Conservation (phyloP, 129 eudicot genomes). For the Gnaphalium uliginosum region DNA sequence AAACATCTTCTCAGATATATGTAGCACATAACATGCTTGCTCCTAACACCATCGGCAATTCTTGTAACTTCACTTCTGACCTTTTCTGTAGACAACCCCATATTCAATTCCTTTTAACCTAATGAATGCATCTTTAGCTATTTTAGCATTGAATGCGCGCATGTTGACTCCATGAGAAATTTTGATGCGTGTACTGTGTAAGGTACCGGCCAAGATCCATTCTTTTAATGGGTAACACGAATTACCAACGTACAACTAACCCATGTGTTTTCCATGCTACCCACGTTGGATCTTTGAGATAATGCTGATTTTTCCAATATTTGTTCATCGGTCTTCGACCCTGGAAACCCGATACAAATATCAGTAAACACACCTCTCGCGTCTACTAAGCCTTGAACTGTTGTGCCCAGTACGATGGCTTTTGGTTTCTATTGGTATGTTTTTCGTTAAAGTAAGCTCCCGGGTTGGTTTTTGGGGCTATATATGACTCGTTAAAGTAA, state of each 20-base stretch:
- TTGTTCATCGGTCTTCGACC: conserved; percentile 65
- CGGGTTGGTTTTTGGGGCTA: conserved; percentile 64
- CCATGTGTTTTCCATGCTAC: conserved; percentile 47
- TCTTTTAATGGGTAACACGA: conserved; percentile 56
- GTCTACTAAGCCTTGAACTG: conserved; percentile 80
- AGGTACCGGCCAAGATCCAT: conserved; percentile 69
- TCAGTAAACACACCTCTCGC: conserved; percentile 58
- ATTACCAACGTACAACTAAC: conserved; percentile 61
- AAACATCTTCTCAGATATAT: too few relatives aligned
- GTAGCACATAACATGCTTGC: conserved; percentile 78
- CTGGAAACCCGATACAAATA: conserved; percentile 75
- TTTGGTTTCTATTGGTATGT: conserved; percentile 71
- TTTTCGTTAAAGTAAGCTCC: conserved; percentile 62
- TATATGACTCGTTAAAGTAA: too few relatives aligned
- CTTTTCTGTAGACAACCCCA: conserved; percentile 79
- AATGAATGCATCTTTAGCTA: conserved; percentile 61
- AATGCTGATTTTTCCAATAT: conserved; percentile 65
- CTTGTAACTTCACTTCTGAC: conserved; percentile 68
- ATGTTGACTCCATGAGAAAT: conserved; percentile 70
- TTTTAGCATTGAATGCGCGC: conserved; percentile 50
- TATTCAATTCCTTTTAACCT: conserved; percentile 64
- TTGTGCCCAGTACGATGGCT: conserved; percentile 67
- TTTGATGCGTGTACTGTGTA: conserved; percentile 61
- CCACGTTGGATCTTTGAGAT: conserved; percentile 47
- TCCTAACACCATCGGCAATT: conserved; percentile 67